These are phyloP conservation scores for Nakazawaea pomicola DNA, from an alignment of 805 yeast species.

Conservation along the genomic window DNA sequence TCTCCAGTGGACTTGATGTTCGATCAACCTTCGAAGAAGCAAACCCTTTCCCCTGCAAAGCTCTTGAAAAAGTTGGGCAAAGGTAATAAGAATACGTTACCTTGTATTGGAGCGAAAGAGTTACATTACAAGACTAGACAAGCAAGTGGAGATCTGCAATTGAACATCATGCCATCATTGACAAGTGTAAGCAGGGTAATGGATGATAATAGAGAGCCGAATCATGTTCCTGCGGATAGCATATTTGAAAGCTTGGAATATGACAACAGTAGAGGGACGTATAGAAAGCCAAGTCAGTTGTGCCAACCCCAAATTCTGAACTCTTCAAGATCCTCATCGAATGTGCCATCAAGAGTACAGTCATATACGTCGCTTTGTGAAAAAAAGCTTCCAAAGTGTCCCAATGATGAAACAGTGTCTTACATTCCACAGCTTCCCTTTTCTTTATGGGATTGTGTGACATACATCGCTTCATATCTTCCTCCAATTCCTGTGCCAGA, in stretches of 20 bases:
- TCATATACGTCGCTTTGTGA: background rate
- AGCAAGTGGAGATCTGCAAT: background rate
- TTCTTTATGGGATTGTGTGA: conserved; percentile 9
- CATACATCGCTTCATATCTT: conserved; percentile 10
- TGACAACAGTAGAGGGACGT: background rate
- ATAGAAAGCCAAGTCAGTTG: too few species aligned
- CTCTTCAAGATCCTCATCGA: background rate
- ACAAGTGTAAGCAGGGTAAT: background rate
- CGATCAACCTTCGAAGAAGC: background rate
- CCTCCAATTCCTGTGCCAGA: conserved; percentile 11
- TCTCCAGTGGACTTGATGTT: conserved; percentile 10
- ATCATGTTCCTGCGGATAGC: conserved; percentile 3
- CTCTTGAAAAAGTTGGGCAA: conserved; percentile 5
- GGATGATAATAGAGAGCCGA: background rate
- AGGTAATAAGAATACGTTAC: background rate
- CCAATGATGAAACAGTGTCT: too few species aligned
- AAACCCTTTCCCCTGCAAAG: background rate
- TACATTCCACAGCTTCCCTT: background rate
- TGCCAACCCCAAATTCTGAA: too few species aligned
- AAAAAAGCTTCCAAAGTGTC: too few species aligned
- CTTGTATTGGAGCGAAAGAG: conserved; percentile 8
- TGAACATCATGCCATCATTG: conserved; percentile 12
- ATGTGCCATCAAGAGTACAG: background rate
- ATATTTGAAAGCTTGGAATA: conserved; percentile 1
- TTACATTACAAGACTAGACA: background rate